Evolutionary conservation across 371 early-diverging fungal genomes (phyloP).

Genomic region (Apophysomyces variabilis): DNA sequence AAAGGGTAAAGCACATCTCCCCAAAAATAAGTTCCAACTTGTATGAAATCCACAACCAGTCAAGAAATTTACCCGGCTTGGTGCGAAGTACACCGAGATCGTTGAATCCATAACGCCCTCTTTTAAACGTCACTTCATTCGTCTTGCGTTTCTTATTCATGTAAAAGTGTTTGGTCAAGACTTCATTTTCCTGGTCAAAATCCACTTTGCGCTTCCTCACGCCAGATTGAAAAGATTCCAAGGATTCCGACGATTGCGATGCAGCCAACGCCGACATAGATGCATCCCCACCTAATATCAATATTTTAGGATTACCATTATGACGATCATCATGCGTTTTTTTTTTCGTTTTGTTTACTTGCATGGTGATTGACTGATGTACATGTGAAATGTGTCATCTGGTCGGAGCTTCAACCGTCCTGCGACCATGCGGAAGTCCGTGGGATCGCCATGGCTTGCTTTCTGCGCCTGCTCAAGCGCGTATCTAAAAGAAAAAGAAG

Average conservation of each 20-base stretch:
- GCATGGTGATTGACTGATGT: slow-evolving; percentile 82
- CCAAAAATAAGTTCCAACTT: neutral
- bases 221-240: slow-evolving; percentile 41
- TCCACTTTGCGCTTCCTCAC: slow-evolving; percentile 30
- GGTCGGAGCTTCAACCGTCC: slow-evolving; percentile 15
- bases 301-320: slow-evolving; percentile 5
- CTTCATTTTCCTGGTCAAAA: slow-evolving; percentile 17
- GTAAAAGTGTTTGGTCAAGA: slow-evolving; percentile 36
- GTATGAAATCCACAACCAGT: no score
- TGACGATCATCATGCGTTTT: neutral
- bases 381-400: slow-evolving; percentile 63
- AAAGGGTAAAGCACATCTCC: neutral
- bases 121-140: slow-evolving; percentile 28
- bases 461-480: slow-evolving; percentile 28
- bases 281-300: slow-evolving; percentile 75
- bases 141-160: slow-evolving; percentile 41
- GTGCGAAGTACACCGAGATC: slow-evolving; percentile 69
- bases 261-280: slow-evolving; percentile 66
- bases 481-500: slow-evolving; percentile 26
- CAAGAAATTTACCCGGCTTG: slow-evolving; percentile 67
- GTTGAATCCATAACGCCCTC: slow-evolving; percentile 67
- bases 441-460: neutral
- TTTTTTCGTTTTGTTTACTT: slow-evolving; percentile 22
- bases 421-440: slow-evolving; percentile 9
- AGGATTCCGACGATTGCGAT: slow-evolving; percentile 57